These are phyloP conservation scores for Antonospora locustae DNA, from an alignment of 371 early-diverging fungal genomes.

Conservation along the genomic window DNA sequence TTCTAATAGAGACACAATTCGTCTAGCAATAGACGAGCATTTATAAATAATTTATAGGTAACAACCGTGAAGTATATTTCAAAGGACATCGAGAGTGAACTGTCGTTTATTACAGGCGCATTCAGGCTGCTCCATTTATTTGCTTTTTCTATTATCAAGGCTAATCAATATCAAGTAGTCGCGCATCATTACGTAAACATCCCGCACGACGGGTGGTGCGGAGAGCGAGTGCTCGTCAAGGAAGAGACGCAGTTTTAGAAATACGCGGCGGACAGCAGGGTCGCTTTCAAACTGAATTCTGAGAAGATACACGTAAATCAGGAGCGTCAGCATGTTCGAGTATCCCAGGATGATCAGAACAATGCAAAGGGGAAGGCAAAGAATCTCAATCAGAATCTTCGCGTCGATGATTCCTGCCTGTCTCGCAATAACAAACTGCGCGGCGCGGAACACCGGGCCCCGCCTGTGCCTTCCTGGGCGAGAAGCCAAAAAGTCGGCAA, in stretches of 20 bases:
- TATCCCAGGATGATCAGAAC: slow-evolving; percentile 28
- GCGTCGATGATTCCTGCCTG: slow-evolving; percentile 16
- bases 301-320: slow-evolving; percentile 30
- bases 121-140: background rate
- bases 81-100: slow-evolving; percentile 18
- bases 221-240: background rate
- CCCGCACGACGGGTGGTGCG: background rate
- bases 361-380: slow-evolving; percentile 24
- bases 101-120: slow-evolving; percentile 2
- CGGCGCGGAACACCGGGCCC: background rate
- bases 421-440: background rate
- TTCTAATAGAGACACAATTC: slow-evolving; percentile 14
- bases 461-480: background rate
- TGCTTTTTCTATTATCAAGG: slow-evolving; percentile 3
- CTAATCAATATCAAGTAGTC: slow-evolving; percentile 7
- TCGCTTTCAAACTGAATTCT: slow-evolving; percentile 46
- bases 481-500: background rate
- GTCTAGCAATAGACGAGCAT: background rate
- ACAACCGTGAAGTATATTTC: slow-evolving; percentile 16
- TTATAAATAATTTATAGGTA: slow-evolving; percentile 3
- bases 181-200: background rate
- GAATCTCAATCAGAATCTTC: slow-evolving; percentile 24
- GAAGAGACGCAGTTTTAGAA: slow-evolving; percentile 16
- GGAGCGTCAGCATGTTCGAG: slow-evolving; percentile 19
- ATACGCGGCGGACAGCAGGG: slow-evolving; percentile 40